Evolutionary conservation across 75 land plant genomes (phyloP), one percentile per base, ranked within the genome.

Genomic region (Isoetes taiwanensis): DNA sequence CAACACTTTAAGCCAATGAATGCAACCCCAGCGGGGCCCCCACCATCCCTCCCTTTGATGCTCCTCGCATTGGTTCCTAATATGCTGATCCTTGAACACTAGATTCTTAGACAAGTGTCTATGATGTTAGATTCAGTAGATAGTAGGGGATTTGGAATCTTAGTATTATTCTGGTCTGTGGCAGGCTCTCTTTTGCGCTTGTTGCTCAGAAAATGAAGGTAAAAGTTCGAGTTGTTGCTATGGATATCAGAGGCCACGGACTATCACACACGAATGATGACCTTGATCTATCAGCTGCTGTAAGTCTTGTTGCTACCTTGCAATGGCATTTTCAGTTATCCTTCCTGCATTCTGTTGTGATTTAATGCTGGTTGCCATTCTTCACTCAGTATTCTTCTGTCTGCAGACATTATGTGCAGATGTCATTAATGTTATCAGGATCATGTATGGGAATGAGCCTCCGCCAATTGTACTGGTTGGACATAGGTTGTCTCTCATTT

Each of bases 241-340:
- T 91, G 88, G 97, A 91, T 64, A 58, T 86, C 57, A 71, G 97
- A 62, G 97, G 97, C 35, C 97, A 91, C 77, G 97, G 97, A 28
- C 78, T 69, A 38, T 76, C 97, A 28, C 40, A 58, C 9, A 75
- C 97, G 0, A 73, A 75, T 6, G 65, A 86, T 91, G 83, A 91
- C 41, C 41, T 66, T 12, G 83, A 91, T 40, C 59, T 91, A 17
- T 87, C 97, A 39, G 74, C 71, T 64, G 83, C 86, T 81, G 97
- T 77, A 72, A 8, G 31, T 37, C 14, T 37, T 9, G 12, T 37
- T 37, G 9, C 14, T 37, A 10, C 39, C 9, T 14, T 10, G 14
- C 39, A 37, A 10, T 14, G 14, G 9, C 14, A 14, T 9, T 10
- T 37, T 37, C 14, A 10, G 39, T 37, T 14, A 14, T 37, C 39